Conservation (phyloP, 202 grass and related monocot species). For the Panicum virgatum region DNA sequence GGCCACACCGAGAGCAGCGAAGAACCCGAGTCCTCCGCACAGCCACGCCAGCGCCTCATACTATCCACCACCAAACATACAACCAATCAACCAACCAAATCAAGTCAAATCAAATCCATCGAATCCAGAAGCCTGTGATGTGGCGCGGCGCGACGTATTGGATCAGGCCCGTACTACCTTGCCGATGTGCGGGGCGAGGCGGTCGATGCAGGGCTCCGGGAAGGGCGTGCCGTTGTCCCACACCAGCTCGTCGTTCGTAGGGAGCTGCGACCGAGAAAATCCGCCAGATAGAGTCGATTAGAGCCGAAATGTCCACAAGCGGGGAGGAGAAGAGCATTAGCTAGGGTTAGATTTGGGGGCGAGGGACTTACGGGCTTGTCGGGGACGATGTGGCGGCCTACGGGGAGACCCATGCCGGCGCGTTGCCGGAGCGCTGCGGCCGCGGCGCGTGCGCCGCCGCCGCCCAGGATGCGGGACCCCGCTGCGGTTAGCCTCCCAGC, state of each 20-base stretch:
- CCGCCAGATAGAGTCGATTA: slow-evolving; percentile 15
- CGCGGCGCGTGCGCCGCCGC: slow-evolving; percentile 71
- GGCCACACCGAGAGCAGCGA: slow-evolving; percentile 54
- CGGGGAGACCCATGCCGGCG: slow-evolving; percentile 94
- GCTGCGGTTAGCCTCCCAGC: slow-evolving; percentile 73
- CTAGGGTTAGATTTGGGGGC: background rate
- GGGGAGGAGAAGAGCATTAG: background rate
- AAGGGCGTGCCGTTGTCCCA: slow-evolving; percentile 99
- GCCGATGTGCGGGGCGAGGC: slow-evolving; percentile 85
- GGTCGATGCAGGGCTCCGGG: slow-evolving; percentile 93
- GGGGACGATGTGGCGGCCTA: slow-evolving; percentile 91
- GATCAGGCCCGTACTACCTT: slow-evolving; percentile 61
- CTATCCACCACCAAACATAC: slow-evolving; percentile 31
- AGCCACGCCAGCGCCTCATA: slow-evolving; percentile 93
- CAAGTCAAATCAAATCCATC: slow-evolving; percentile 34
- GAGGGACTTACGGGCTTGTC: slow-evolving; percentile 70
- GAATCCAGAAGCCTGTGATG: background rate
- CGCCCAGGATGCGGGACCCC: slow-evolving; percentile 74
- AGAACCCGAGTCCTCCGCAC: slow-evolving; percentile 84
- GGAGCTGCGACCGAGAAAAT: slow-evolving; percentile 46
- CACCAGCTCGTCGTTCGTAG: slow-evolving; percentile 67
- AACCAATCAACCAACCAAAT: slow-evolving; percentile 26
- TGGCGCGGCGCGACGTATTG: background rate
- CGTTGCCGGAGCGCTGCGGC: slow-evolving; percentile 67
- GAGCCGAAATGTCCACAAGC: background rate